phyloP scores from a whole-genome alignment of 169 alveolate species.

The Theileria parva region DNA sequence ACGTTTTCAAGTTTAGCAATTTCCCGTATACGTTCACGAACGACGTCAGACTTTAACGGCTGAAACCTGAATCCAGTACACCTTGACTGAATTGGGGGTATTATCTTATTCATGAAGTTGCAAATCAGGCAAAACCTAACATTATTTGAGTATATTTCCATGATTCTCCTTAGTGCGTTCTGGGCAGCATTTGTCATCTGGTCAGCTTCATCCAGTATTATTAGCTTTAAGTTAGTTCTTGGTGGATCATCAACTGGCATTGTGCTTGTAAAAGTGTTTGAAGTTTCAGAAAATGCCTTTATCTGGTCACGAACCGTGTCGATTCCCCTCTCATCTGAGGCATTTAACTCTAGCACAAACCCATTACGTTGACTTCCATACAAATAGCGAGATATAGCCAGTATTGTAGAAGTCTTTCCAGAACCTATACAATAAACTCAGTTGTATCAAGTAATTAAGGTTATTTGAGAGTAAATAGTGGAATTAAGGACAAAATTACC shows the following conservation, averaged over 20 bases:
- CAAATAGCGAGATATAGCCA: conserved; percentile 90
- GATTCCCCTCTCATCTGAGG: conserved; percentile 98
- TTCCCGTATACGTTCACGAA: conserved; percentile 79
- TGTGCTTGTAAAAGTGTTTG: conserved; percentile 66
- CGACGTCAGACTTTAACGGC: conserved; percentile 83
- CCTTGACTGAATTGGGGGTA: conserved; percentile 96
- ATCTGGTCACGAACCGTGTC: conserved; percentile 95
- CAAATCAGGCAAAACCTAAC: conserved; percentile 97
- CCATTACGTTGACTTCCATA: conserved; percentile 84
- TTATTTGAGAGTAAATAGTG: background rate
- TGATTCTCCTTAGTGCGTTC: conserved; percentile 95
- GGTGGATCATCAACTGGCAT: conserved; percentile 55
- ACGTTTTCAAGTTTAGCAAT: conserved; percentile 87
- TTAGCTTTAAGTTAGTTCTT: conserved; percentile 81
- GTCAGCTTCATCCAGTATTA: conserved; percentile 98
- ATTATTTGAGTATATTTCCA: conserved; percentile 95
- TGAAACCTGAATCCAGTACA: conserved; percentile 94
- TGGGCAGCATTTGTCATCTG: conserved; percentile 97
- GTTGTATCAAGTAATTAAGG: background rate
- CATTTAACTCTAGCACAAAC: conserved; percentile 92
- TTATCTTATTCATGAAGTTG: conserved; percentile 94
- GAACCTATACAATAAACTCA: conserved; percentile 72
- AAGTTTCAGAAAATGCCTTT: conserved; percentile 90
- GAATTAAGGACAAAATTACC: conserved; percentile 67
- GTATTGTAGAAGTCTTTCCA: conserved; percentile 92